These are phyloP conservation scores for Grosmannia serpens DNA, from an alignment of 2,329 filamentous ascomycete species.

Conservation along the genomic window DNA sequence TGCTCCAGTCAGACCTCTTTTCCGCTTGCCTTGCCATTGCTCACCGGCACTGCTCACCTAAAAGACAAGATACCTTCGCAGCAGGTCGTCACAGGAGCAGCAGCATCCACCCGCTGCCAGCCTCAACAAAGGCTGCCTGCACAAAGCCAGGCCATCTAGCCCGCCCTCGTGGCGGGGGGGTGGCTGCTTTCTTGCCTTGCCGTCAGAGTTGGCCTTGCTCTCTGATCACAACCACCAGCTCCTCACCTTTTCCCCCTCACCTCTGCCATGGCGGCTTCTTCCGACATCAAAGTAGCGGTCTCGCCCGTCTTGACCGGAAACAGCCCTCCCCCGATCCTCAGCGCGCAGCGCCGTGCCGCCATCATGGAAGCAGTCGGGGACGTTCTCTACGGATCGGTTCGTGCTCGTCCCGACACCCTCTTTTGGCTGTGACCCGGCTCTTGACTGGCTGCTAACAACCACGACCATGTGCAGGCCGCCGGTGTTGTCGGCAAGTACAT, in stretches of 20 bases:
- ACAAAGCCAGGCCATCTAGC: not conserved
- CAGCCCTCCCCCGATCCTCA: not conserved
- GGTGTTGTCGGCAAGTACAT: conserved; percentile 91
- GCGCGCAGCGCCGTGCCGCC: conserved; percentile 25
- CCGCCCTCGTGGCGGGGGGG: conserved; percentile 1
- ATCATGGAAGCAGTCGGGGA: conserved; percentile 67
- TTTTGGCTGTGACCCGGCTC: not conserved
- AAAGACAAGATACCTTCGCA: no score
- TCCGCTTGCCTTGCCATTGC: no score
- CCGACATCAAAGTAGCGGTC: not conserved
- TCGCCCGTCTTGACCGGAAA: not conserved
- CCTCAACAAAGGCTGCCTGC: not conserved
- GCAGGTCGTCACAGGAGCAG: no score
- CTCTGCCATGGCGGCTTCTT: not conserved
- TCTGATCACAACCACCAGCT: not conserved
- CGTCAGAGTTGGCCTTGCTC: not conserved
- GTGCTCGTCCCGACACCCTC: conserved; percentile 15
- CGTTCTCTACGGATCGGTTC: conserved; percentile 74
- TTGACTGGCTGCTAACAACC: conserved; percentile 11
- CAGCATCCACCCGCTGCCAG: not conserved
- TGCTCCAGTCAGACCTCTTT: no score
- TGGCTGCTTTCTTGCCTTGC: not conserved
- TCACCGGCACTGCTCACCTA: no score
- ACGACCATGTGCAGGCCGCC: conserved; percentile 53
- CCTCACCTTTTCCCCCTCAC: not conserved